A percentile compares a stretch with the other conserved stretches of the same genome.
Evolutionary conservation across 2,329 filamentous ascomycete species (phyloP).

Genomic region (Pestalotiopsis sp.): DNA sequence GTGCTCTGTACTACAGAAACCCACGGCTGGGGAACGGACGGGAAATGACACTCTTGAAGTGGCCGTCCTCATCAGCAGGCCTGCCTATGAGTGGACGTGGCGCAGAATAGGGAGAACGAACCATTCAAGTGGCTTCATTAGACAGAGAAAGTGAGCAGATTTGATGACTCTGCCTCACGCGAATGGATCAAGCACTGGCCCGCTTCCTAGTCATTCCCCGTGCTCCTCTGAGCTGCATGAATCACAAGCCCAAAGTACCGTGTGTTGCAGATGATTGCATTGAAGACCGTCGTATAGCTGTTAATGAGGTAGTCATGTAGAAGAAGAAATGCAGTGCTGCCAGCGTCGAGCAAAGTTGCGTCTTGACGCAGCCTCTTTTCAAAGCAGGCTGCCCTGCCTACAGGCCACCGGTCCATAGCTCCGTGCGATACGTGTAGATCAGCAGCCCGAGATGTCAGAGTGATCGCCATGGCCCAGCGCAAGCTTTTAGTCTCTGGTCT

Average conservation of each 20-base stretch:
- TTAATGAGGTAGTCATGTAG: background rate
- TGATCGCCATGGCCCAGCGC: background rate
- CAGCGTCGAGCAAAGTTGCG: background rate
- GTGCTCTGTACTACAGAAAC: too few relatives aligned
- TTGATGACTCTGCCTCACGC: background rate
- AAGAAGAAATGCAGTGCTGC: background rate
- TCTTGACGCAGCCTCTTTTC: background rate
- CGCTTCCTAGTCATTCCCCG: slow-evolving; percentile 2
- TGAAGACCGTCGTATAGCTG: background rate
- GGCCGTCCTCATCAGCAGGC: background rate
- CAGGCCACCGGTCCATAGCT: background rate
- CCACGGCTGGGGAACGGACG: background rate
- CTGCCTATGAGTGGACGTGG: background rate
- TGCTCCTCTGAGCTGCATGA: background rate
- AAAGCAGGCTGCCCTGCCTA: background rate
- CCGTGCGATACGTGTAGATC: background rate
- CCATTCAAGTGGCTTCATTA: slow-evolving; percentile 2
- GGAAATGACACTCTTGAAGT: background rate
- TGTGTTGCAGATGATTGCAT: background rate
- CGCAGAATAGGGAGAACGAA: background rate
- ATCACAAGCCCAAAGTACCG: slow-evolving; percentile 5
- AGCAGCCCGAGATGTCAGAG: background rate
- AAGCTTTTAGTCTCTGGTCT: background rate
- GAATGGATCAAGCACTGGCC: slow-evolving; percentile 4
- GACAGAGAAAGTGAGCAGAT: background rate